A percentile compares a stretch with the other conserved stretches of the same genome.
Evolutionary conservation across 2,329 filamentous ascomycete species (phyloP).

Genomic region (Truncatella angustata): DNA sequence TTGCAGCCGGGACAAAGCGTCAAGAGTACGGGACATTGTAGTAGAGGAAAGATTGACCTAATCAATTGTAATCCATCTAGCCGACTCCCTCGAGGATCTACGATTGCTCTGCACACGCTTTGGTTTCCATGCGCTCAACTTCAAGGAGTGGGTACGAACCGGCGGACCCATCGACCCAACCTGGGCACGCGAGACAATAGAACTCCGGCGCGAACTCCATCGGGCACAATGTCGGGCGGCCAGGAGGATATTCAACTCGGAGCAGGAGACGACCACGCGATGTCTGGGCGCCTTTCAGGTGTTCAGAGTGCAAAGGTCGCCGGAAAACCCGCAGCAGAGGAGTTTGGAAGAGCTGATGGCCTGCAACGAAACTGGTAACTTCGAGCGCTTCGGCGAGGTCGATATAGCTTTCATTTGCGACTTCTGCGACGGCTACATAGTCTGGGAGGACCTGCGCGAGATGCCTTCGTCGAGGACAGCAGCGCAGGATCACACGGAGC

Average conservation of each 20-base stretch:
- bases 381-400: conserved; percentile 52
- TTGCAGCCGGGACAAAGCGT: too few relatives aligned
- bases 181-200: conserved; percentile 53
- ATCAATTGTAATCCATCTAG: conserved; percentile 30
- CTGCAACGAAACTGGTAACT: conserved; percentile 53
- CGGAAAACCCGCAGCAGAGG: conserved; percentile 14
- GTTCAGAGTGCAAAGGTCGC: conserved; percentile 44
- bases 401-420: conserved; percentile 60
- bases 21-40: too few relatives aligned
- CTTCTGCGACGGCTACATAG: conserved; percentile 58
- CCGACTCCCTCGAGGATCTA: conserved; percentile 52
- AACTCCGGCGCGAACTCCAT: conserved; percentile 51
- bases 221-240: conserved; percentile 57
- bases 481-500: conserved; percentile 9
- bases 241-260: conserved; percentile 52
- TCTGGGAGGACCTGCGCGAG: conserved; percentile 55
- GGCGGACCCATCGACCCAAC: conserved; percentile 55
- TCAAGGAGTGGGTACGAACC: conserved; percentile 53
- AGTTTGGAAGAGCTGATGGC: conserved; percentile 46
- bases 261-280: conserved; percentile 44
- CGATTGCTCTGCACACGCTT: conserved; percentile 43
- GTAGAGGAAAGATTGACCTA: conserved; percentile 18
- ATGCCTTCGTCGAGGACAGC: conserved; percentile 45
- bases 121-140: conserved; percentile 44
- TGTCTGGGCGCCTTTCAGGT: conserved; percentile 58